Evolutionary conservation across 441 rosid genomes (phyloP).

Genomic region (Jatropha podagrica): DNA sequence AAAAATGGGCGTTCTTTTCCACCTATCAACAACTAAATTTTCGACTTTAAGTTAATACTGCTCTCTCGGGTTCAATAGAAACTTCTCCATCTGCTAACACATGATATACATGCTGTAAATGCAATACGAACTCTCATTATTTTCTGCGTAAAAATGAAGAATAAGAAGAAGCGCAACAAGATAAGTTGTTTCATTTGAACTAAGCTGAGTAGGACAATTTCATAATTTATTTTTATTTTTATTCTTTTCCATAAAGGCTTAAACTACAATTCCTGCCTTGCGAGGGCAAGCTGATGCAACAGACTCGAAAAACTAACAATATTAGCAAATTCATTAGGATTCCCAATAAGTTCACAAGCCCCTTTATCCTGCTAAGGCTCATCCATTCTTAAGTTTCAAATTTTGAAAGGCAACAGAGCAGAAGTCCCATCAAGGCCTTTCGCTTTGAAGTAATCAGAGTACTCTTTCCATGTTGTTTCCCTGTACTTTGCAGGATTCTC

Average conservation of each 20-base stretch:
- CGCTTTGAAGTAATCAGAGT: conserved; percentile 13
- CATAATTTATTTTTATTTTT: not conserved
- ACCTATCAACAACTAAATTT: no score
- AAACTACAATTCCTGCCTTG: not conserved
- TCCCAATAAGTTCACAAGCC: conserved; percentile 18
- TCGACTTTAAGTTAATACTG: no score
- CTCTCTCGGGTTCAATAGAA: no score
- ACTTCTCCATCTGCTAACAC: no score
- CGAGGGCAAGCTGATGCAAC: no score
- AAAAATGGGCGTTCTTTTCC: no score
- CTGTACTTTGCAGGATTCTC: conserved; percentile 52
- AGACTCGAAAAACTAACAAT: not conserved
- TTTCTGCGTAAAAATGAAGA: no score
- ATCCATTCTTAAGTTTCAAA: conserved; percentile 25
- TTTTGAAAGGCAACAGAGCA: conserved; percentile 35
- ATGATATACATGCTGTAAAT: no score
- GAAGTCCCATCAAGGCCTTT: conserved; percentile 53
- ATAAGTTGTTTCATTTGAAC: not conserved
- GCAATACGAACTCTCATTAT: no score
- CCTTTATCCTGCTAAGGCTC: not conserved
- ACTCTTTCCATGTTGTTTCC: conserved; percentile 40
- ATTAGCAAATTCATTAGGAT: conserved; percentile 21
- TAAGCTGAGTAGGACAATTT: not conserved
- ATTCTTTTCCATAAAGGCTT: not conserved
- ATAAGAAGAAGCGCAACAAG: not conserved